Conservation (phyloP, 306 rosid species). For the Inga laurina region DNA sequence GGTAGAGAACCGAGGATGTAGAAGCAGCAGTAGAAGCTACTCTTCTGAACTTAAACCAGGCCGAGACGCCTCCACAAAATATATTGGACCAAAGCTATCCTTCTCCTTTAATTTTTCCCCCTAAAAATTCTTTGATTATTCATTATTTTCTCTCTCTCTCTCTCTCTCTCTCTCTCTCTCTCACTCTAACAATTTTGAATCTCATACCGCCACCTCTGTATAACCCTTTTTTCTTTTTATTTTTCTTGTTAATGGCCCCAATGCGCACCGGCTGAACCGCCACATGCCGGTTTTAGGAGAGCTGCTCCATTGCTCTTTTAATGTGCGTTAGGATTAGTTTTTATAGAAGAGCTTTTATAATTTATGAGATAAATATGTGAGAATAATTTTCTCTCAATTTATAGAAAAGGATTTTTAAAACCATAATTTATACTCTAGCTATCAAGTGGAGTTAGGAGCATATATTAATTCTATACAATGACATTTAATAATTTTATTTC, state of each 20-base stretch:
- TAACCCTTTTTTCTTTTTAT: not conserved
- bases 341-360: too few species aligned
- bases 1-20: slow-evolving; percentile 35
- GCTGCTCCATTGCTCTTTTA: slow-evolving; percentile 21
- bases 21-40: slow-evolving; percentile 63
- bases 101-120: not conserved
- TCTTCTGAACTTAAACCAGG: slow-evolving; percentile 41
- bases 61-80: not conserved
- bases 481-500: not conserved
- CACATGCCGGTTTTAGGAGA: slow-evolving; percentile 45
- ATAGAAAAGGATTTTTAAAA: too few species aligned
- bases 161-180: too few species aligned
- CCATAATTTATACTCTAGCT: not conserved
- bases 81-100: not conserved
- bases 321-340: too few species aligned
- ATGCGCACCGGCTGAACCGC: slow-evolving; percentile 54
- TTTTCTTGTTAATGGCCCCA: slow-evolving; percentile 21
- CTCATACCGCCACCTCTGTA: slow-evolving; percentile 40
- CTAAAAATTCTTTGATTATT: slow-evolving; percentile 10
- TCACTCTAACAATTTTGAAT: slow-evolving; percentile 45
- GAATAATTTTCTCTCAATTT: too few species aligned
- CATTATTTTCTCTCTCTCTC: not conserved
- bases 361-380: too few species aligned
- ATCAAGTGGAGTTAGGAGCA: not conserved
- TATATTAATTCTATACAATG: too few species aligned